Evolutionary conservation across 768 basidiomycete genomes (phyloP), one percentile per base, ranked within the genome.

Genomic region (Auricularia heimuer): DNA sequence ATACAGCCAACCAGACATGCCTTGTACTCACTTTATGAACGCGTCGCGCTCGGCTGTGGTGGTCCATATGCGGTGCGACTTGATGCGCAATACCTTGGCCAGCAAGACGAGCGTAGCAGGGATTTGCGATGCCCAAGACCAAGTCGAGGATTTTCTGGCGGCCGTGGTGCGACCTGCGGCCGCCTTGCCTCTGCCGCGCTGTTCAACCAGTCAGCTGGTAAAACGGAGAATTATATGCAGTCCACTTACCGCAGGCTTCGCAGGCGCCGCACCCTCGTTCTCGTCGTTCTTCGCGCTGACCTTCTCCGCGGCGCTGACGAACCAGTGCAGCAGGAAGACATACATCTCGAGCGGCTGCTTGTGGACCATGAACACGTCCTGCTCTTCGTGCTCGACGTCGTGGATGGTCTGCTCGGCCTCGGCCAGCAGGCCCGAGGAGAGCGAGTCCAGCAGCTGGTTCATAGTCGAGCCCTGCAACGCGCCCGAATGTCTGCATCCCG

Each of bases 271-370:
- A 21, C 77, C 80, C 2, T 68, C 65, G 63, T 70, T 74, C 12
- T 82, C 82, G 4, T 77, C 78, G 54, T 78, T 82, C 12, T 79
- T 71, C 4, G 77, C 77, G 54, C 88, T 89, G 65, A 88, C 84
- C 68, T 88, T 89, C 75, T 96, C 94, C 1, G 87, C 89, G 0
- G 86, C 86, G 11, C 78, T 76, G 16, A 92, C 89, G 72, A 95
- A 95, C 94, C 94, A 98, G 66, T 87, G 82, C n/a, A 97, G 75
- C 33, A 98, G 78, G 73, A 98, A 98, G 6, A 89, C 90, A 73
- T 92, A 98, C 80, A 90, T 87, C 74, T 98, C 97, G 66, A 99
- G 79, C 0, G 92, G 85, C 3, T 72, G 68, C 73, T 88, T 90
- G 74, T 94, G 93, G 14, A 78, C 70, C 67, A 81, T 74, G 69